Base-by-base conservation (phyloP, 371 early-diverging fungal species). In the Actinomortierella wolfii region DNA sequence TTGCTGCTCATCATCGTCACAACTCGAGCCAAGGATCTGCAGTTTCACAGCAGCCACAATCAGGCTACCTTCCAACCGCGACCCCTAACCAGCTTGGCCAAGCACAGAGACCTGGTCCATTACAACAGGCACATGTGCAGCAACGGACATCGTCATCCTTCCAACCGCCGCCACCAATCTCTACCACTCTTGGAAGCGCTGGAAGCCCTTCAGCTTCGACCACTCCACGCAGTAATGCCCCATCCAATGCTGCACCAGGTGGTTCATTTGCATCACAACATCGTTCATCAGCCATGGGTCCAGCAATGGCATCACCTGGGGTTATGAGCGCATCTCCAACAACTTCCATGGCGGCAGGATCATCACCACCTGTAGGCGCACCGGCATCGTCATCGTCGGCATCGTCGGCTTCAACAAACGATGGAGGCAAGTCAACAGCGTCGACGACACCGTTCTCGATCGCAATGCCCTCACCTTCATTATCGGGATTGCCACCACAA, bases 141-240 rank as follows among this genome's bases (percentile, higher is more conserved):
- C 66, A 57, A 23, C 56, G 44, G 20, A 17, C 53, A 23, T 9
- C 51, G 43, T 5, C 59, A 59, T 14, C 59, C 45, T 2, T 15
- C 18, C n/a, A 29, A 52, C 6, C 17, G 21, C 25, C 49, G 39
- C n/a, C 53, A 7, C n/a, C 53, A 28, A 24, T 11, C 42, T 14
- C 41, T 50, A 54, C n/a, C 61, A 54, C n/a, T 48, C 7, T 11
- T 34, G 34, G 34, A 34, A 34, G 7, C 34, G 34, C 34, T 34
- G 34, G 7, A 6, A 34, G 34, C 11, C 11, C 34, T 11, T 34
- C 34, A 6, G 34, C 7, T 4, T 34, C 34, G 34, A 34, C 34
- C 11, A 6, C 11, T 4, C 34, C 34, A 11, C 34, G 34, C 4
- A 34, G 34, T 34, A 11, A 11, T 21, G 47, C 47, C 15, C 47